Evolutionary conservation across 2,329 filamentous ascomycete species (phyloP), one percentile per base, ranked within the genome.

Genomic region (Colletotrichum liriopes): DNA sequence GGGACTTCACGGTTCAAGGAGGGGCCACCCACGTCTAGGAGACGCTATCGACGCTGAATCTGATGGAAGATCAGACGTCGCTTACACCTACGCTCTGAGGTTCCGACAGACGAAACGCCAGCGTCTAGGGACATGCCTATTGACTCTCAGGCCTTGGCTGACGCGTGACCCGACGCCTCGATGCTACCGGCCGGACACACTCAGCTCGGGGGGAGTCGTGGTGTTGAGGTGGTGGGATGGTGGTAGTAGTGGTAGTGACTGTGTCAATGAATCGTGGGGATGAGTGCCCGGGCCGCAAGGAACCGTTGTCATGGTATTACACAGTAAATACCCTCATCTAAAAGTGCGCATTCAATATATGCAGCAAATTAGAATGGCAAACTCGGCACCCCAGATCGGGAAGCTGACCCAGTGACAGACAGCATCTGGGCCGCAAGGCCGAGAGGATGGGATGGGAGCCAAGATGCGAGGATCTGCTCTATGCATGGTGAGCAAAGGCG

Each of bases 371-470:
- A 11, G 32, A 37, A 35, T 52, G 43, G 47, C 35, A 51, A 63
- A 51, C 23, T 26, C 58, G 58, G 52, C 69, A 16, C 26, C 37
- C 58, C 23, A n/a, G 52, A 72, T 64, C 52, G 62, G 54, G 65
- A 69, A 69, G 59, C 65, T 68, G 69, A 23, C 41, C 65, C 56
- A 68, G 68, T 68, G 65, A 68, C 59, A 52, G 52, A 37, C 43
- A 43, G 29, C 20, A 41, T 51, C 35, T 58, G 47, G 54, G 5
- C 29, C 43, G 61, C 43, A 60, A 49, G 43, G 68, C 63, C 41
- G 54, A 41, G 39, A 54, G 41, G 58, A n/a, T 37, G 52, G 32
- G 20, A 37, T 29, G 20, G 16, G 41, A 58, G 37, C 51, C 64
- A 58, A 63, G 51, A 68, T 60, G 47, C 47, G 52, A 63, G n/a